phyloP scores from a whole-genome alignment of 2,329 filamentous ascomycete genomes.

The Alternaria hordeiaustralica region DNA sequence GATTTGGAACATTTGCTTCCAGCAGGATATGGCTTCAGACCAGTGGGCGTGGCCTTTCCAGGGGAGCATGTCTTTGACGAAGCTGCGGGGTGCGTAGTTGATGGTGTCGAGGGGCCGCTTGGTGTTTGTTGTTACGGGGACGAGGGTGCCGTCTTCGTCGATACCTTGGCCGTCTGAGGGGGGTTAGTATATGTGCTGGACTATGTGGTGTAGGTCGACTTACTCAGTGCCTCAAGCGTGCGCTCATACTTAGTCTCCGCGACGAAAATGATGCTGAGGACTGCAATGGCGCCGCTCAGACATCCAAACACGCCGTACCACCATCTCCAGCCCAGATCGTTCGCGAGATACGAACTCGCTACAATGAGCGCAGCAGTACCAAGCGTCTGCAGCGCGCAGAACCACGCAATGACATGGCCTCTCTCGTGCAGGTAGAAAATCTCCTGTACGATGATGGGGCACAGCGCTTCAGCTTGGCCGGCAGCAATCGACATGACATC shows the following conservation, averaged over 20 bases:
- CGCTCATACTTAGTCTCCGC: slow-evolving; percentile 16
- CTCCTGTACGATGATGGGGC: slow-evolving; percentile 15
- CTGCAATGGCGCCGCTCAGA: slow-evolving; percentile 8
- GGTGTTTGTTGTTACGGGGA: slow-evolving; percentile 14
- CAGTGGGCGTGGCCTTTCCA: slow-evolving; percentile 16
- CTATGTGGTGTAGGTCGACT: neutral
- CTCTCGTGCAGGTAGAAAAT: slow-evolving; percentile 17
- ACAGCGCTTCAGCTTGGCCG: slow-evolving; percentile 18
- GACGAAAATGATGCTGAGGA: slow-evolving; percentile 15
- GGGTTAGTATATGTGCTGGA: neutral
- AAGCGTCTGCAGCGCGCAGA: slow-evolving; percentile 16
- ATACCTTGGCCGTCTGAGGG: slow-evolving; percentile 12
- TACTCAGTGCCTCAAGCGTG: slow-evolving; percentile 15
- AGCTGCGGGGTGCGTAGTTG: slow-evolving; percentile 10
- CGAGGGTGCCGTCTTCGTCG: slow-evolving; percentile 11
- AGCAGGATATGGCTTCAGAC: slow-evolving; percentile 13
- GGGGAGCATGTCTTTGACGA: slow-evolving; percentile 13
- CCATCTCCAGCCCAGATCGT: slow-evolving; percentile 17
- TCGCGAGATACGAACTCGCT: slow-evolving; percentile 15
- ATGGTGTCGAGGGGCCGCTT: slow-evolving; percentile 8
- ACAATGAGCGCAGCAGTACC: slow-evolving; percentile 15
- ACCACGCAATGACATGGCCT: slow-evolving; percentile 17
- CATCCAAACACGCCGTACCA: slow-evolving; percentile 17
- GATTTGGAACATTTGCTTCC: slow-evolving; percentile 18
- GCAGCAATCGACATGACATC: slow-evolving; percentile 19